Base-by-base conservation (phyloP, 2,329 filamentous ascomycete species). In the Coleophoma cylindrospora region DNA sequence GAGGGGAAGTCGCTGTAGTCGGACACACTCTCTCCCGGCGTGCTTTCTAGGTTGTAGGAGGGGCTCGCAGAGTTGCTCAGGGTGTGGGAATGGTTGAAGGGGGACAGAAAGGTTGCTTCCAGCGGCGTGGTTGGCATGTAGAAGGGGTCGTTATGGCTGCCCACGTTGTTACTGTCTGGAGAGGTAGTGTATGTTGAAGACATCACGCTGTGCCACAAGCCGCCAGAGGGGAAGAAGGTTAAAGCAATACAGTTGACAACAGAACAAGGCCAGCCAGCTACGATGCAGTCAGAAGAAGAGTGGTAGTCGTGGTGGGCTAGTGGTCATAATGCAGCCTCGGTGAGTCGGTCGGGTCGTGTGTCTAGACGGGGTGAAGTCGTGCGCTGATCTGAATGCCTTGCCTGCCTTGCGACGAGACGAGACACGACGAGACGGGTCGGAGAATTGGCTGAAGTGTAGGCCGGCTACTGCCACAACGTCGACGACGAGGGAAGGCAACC, bases 41-140 rank as follows among this genome's bases (percentile, higher is more conserved):
- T 63, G 48, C 56, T 57, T 15, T 52, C 47, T 36, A 54, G 48
- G 45, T 60, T 55, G 44, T 61, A 59, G 41, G 57, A 61, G 3
- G 63, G 62, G 47, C 62, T 65, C 4, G 56, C 50, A 45, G 59
- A 63, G 47, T 57, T 63, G 50, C 63, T 65, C 34, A 56, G 9
- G 34, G 55, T 60, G 27, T 61, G 60, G n/a, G 57, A 54, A 27
- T 57, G 54, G 22, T 57, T 58, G 49, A 51, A 61, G 14, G 63
- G 61, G 17, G 62, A 64, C 9, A 63, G 51, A 33, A 32, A 55
- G 57, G 47, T 54, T 48, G 33, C 21, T n/a, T 57, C 53, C 44
- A 56, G 57, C 40, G 56, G 47, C 13, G 56, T 49, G 41, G 47
- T 53, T 44, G 56, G 49, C 27, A 57, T 48, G 50, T 57, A 50